Evolutionary conservation across 495 filamentous ascomycete species (phyloP).

Genomic region (Talaromyces proteolyticus): DNA sequence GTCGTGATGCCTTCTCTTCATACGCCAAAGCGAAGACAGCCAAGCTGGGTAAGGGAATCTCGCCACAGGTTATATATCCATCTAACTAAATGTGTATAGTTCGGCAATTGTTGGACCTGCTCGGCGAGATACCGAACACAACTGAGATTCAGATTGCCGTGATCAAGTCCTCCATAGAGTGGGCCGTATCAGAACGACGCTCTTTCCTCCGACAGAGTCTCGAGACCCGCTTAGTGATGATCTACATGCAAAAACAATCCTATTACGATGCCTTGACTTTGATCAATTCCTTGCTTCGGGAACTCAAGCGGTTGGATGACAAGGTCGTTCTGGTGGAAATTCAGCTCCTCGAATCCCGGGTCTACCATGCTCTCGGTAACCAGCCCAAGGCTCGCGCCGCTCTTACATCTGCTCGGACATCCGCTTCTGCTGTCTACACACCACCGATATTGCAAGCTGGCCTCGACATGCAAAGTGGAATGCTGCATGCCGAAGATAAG

Average conservation of each 20-base stretch:
- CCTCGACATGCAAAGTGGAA: conserved; percentile 97
- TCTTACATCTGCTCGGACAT: conserved; percentile 88
- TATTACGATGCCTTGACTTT: conserved; percentile 96
- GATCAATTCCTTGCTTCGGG: conserved; percentile 89
- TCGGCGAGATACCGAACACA: conserved; percentile 87
- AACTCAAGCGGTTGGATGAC: conserved; percentile 96
- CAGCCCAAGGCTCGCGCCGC: conserved; percentile 93
- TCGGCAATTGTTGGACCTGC: conserved; percentile 93
- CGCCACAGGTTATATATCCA: neutral
- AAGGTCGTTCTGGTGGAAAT: conserved; percentile 99
- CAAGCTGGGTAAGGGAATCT: conserved; percentile 70
- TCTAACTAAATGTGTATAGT: conserved; percentile 47
- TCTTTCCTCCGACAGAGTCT: conserved; percentile 97
- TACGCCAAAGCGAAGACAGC: conserved; percentile 99
- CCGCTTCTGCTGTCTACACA: conserved; percentile 93
- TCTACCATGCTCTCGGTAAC: conserved; percentile 97
- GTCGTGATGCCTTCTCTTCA: conserved; percentile 82
- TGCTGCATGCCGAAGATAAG: conserved; percentile 96
- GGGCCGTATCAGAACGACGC: conserved; percentile 87
- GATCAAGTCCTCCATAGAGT: conserved; percentile 98
- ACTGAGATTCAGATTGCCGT: conserved; percentile 87
- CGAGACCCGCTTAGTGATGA: conserved; percentile 86
- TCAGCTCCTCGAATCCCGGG: conserved; percentile 90
- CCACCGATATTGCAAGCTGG: conserved; percentile 92
- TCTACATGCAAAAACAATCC: conserved; percentile 93